Evolutionary conservation across 768 basidiomycete genomes (phyloP).

Genomic region (Podaxis sp.): DNA sequence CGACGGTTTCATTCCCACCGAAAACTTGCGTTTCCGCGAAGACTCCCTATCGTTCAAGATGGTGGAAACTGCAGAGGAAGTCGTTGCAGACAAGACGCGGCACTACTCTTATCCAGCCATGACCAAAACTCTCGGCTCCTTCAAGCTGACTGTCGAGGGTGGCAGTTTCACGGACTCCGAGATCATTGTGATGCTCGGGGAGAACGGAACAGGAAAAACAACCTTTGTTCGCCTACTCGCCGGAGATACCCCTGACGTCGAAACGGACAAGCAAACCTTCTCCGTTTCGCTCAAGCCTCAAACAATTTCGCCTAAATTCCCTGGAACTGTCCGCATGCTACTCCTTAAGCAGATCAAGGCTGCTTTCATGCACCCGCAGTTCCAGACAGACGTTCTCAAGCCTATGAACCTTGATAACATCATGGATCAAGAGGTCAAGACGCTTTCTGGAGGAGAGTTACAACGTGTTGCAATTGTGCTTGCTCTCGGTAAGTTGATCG

Average conservation of each 20-base stretch:
- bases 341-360: slow-evolving; percentile 92
- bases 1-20: slow-evolving; percentile 97
- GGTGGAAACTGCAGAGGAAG: slow-evolving; percentile 92
- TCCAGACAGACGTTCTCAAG: slow-evolving; percentile 97
- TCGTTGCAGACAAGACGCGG: slow-evolving; percentile 81
- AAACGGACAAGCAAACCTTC: slow-evolving; percentile 78
- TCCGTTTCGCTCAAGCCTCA: slow-evolving; percentile 97
- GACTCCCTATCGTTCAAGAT: slow-evolving; percentile 97
- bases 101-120: slow-evolving; percentile 92
- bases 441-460: slow-evolving; percentile 96
- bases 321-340: slow-evolving; percentile 94
- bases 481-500: slow-evolving; percentile 64
- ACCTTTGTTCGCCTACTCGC: slow-evolving; percentile 95
- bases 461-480: slow-evolving; percentile 97
- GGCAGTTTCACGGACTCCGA: slow-evolving; percentile 98
- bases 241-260: slow-evolving; percentile 87
- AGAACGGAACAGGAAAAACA: slow-evolving; percentile 99
- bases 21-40: slow-evolving; percentile 96
- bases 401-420: slow-evolving; percentile 95
- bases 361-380: slow-evolving; percentile 99
- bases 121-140: slow-evolving; percentile 94
- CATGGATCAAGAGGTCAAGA: slow-evolving; percentile 98
- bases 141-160: slow-evolving; percentile 91
- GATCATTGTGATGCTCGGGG: slow-evolving; percentile 98
- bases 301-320: slow-evolving; percentile 97